Percentiles rank a stretch among this genome's conserved stretches.
Conservation (phyloP, 805 yeast genomes). For the Pichia exigua region DNA sequence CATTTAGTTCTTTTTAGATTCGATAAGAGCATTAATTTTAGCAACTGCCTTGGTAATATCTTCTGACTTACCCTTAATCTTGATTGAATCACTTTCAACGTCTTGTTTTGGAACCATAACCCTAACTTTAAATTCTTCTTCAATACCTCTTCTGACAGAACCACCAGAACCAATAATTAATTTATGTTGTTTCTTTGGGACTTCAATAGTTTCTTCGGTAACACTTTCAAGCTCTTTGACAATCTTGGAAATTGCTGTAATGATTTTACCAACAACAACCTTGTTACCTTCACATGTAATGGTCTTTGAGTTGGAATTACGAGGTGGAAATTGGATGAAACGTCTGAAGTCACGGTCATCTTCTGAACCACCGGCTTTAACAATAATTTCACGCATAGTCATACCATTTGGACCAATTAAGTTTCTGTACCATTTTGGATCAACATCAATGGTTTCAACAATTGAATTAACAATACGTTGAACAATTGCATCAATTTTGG, state of each 20-base stretch:
- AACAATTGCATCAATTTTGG: constrained; percentile 54
- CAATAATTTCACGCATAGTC: constrained; percentile 61
- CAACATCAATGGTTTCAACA: constrained; percentile 53
- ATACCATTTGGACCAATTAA: constrained; percentile 77
- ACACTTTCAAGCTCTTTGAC: constrained; percentile 59
- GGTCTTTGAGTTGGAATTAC: constrained; percentile 47
- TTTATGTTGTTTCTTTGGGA: constrained; percentile 70
- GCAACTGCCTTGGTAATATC: constrained; percentile 55
- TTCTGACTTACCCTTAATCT: constrained; percentile 59
- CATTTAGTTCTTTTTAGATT: constrained; percentile 3
- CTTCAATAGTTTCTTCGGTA: constrained; percentile 40
- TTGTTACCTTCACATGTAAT: constrained; percentile 71
- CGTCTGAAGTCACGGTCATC: constrained; percentile 40
- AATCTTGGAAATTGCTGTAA: constrained; percentile 52
- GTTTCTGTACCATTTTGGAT: constrained; percentile 64
- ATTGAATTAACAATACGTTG: constrained; percentile 56
- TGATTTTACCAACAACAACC: constrained; percentile 59
- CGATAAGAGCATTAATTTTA: constrained; percentile 50
- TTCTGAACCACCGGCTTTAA: constrained; percentile 69
- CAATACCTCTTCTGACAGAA: constrained; percentile 59
- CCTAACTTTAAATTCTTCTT: constrained; percentile 56
- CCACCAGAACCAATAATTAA: constrained; percentile 80
- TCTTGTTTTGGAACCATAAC: constrained; percentile 60
- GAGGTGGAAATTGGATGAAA: constrained; percentile 62
- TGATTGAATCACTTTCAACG: constrained; percentile 42